Evolutionary conservation across 2,329 filamentous ascomycete genomes (phyloP).

Genomic region (Colletotrichum eleusines): DNA sequence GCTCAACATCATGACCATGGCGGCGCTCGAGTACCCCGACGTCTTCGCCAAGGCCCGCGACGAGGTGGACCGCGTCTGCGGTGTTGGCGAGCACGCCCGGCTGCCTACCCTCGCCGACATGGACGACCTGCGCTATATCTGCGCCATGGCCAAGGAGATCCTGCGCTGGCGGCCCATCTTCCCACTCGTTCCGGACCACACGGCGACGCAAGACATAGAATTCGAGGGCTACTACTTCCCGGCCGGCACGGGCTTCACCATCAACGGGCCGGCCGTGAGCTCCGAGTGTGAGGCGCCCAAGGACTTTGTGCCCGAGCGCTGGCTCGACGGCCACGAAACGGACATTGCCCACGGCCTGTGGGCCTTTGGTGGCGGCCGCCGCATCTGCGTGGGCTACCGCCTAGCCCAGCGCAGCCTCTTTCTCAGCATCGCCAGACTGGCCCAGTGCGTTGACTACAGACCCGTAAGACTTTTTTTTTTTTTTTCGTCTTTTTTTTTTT

Average conservation of each 20-base stretch:
- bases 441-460: constrained; percentile 44
- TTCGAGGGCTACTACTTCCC: constrained; percentile 55
- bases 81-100: constrained; percentile 47
- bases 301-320: constrained; percentile 51
- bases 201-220: constrained; percentile 56
- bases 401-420: constrained; percentile 47
- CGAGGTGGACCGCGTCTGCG: constrained; percentile 59
- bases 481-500: too few relatives aligned
- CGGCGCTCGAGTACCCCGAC: constrained; percentile 49
- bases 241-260: constrained; percentile 56
- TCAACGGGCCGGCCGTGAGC: constrained; percentile 54
- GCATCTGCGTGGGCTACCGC: constrained; percentile 45
- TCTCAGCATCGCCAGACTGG: constrained; percentile 44
- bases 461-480: not conserved
- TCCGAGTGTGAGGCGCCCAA: constrained; percentile 48
- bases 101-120: constrained; percentile 57
- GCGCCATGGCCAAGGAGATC: constrained; percentile 54
- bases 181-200: constrained; percentile 52
- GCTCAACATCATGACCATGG: constrained; percentile 50
- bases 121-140: constrained; percentile 55
- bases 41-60: constrained; percentile 52
- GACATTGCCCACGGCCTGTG: constrained; percentile 46
- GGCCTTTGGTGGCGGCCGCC: constrained; percentile 46
- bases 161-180: constrained; percentile 60
- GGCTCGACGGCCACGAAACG: constrained; percentile 47